Percentiles rank a stretch among this genome's conserved stretches.
Evolutionary conservation across 2,329 filamentous ascomycete species (phyloP).

Genomic region (Exophiala alcalophila): DNA sequence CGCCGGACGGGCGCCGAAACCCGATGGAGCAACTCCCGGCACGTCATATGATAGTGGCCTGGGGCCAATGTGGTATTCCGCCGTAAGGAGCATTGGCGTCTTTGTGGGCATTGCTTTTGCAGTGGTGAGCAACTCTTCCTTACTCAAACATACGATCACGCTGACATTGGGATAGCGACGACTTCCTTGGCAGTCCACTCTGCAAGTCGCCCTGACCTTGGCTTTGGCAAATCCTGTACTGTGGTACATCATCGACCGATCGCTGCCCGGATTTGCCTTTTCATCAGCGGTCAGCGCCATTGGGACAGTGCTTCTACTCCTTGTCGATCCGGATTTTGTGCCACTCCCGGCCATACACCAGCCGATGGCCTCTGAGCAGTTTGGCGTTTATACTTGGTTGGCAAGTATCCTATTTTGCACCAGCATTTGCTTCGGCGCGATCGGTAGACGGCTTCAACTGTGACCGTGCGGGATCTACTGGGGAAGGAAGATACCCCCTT

Average conservation of each 20-base stretch:
- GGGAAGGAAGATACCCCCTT: not conserved
- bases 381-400: conserved; percentile 76
- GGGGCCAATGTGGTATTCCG: conserved; percentile 70
- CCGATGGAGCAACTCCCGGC: conserved; percentile 17
- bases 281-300: conserved; percentile 69
- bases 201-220: conserved; percentile 88
- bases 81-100: conserved; percentile 65
- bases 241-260: conserved; percentile 95
- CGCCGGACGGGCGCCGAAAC: conserved; percentile 20
- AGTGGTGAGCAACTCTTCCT: conserved; percentile 61
- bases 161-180: conserved; percentile 60
- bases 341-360: conserved; percentile 57
- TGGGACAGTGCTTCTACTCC: conserved; percentile 71
- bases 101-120: conserved; percentile 73
- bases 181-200: conserved; percentile 87
- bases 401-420: conserved; percentile 92
- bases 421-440: conserved; percentile 92
- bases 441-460: conserved; percentile 67
- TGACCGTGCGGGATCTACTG: conserved; percentile 10
- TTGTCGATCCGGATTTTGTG: conserved; percentile 74
- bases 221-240: conserved; percentile 87
- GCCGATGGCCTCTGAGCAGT: conserved; percentile 45
- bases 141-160: conserved; percentile 17
- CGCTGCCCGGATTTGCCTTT: conserved; percentile 76
- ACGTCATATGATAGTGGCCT: conserved; percentile 37